These are phyloP conservation scores for Pelagophyceae sp. DNA, from an alignment of 352 stramenopile genomes.

Conservation along the genomic window DNA sequence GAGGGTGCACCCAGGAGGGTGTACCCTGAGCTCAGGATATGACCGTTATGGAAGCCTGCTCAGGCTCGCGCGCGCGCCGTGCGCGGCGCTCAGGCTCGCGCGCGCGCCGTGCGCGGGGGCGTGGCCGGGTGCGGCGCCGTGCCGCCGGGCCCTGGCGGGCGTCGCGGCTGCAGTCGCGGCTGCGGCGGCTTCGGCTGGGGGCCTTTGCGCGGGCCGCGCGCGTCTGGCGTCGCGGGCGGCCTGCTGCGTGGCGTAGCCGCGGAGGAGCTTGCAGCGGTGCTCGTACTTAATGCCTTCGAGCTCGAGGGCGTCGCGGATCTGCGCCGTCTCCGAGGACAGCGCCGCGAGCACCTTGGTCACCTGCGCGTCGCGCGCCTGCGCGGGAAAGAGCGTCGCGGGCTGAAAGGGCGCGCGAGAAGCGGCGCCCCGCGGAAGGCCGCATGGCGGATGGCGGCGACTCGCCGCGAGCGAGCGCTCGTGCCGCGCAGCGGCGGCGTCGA, in stretches of 20 bases:
- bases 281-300: background rate
- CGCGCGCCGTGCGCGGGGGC: no score
- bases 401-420: background rate
- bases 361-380: background rate
- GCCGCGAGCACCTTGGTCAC: background rate
- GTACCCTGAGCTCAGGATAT: no score
- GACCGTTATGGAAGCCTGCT: no score
- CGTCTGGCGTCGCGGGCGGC: background rate
- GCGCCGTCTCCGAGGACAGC: background rate
- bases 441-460: no score
- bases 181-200: background rate
- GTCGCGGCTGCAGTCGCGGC: background rate
- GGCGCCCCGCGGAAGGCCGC: no score
- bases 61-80: no score
- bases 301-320: background rate
- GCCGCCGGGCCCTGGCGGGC: no score
- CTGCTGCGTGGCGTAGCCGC: background rate
- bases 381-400: background rate
- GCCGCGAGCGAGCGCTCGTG: background rate
- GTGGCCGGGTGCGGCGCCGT: no score
- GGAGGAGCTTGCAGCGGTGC: slow-evolving; percentile 1
- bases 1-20: no score
- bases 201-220: no score
- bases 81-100: background rate
- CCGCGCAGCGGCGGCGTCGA: background rate